Percentiles rank a stretch among this genome's conserved stretches.
Conservation (phyloP, 495 filamentous ascomycete species). For the Chaetomidium leptoderma region DNA sequence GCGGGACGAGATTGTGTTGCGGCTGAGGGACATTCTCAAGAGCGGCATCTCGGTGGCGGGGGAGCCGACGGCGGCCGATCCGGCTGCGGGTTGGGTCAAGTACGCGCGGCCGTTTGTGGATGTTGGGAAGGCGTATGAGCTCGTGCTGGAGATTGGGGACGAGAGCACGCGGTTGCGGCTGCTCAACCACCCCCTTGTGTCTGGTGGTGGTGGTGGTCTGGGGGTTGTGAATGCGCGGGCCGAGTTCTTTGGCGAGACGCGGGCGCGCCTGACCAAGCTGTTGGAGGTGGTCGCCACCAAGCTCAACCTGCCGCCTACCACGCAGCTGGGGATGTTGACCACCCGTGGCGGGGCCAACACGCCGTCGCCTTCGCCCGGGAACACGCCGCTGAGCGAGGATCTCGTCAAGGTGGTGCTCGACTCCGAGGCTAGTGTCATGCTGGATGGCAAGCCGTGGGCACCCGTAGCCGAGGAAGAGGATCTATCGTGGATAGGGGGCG, state of each 20-base stretch:
- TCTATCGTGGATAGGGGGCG: background rate
- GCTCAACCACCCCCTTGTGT: too few species aligned
- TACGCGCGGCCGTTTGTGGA: slow-evolving; percentile 84
- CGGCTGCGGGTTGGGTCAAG: slow-evolving; percentile 57
- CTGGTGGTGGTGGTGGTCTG: background rate
- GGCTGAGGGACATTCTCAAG: slow-evolving; percentile 80
- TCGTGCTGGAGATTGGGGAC: slow-evolving; percentile 73
- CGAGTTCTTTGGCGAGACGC: slow-evolving; percentile 66
- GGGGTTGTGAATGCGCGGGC: slow-evolving; percentile 33
- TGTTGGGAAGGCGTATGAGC: slow-evolving; percentile 61
- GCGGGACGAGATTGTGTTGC: slow-evolving; percentile 72
- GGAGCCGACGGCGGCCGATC: slow-evolving; percentile 40
- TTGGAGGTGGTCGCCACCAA: slow-evolving; percentile 79
- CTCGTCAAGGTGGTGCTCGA: slow-evolving; percentile 63
- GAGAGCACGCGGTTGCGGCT: slow-evolving; percentile 65
- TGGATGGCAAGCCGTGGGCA: slow-evolving; percentile 60
- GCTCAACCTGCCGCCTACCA: slow-evolving; percentile 61
- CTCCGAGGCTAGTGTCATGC: slow-evolving; percentile 59
- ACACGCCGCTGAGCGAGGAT: slow-evolving; percentile 66
- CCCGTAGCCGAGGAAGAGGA: background rate
- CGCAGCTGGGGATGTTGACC: slow-evolving; percentile 67
- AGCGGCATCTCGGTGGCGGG: slow-evolving; percentile 65
- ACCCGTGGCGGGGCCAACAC: slow-evolving; percentile 46
- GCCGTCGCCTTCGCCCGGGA: slow-evolving; percentile 61
- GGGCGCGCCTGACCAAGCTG: slow-evolving; percentile 64